Conservation (phyloP, 2,329 filamentous ascomycete genomes). For the Aspergillus bombycis region DNA sequence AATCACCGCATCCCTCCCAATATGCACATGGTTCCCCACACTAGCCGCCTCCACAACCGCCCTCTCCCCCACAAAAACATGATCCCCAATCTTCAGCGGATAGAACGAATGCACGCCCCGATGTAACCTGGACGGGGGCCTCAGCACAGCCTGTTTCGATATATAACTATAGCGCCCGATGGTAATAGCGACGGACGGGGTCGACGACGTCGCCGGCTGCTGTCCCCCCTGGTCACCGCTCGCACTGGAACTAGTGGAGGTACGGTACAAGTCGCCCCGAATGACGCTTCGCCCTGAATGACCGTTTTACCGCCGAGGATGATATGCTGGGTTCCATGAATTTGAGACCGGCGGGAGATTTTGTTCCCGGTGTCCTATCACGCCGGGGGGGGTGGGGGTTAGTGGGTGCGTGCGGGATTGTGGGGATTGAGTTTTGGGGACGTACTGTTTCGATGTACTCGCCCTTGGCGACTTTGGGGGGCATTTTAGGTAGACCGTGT, state of each 20-base stretch:
- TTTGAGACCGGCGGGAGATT: slow-evolving; percentile 86
- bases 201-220: slow-evolving; percentile 29
- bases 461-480: slow-evolving; percentile 76
- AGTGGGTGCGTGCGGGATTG: slow-evolving; percentile 12
- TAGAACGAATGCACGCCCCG: slow-evolving; percentile 69
- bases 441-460: slow-evolving; percentile 96
- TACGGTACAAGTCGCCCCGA: slow-evolving; percentile 77
- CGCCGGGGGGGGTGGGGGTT: too few species aligned
- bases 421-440: background rate
- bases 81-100: slow-evolving; percentile 89
- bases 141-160: slow-evolving; percentile 73
- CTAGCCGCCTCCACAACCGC: slow-evolving; percentile 80
- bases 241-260: slow-evolving; percentile 40
- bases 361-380: slow-evolving; percentile 96
- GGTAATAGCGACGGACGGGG: slow-evolving; percentile 63
- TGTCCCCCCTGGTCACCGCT: slow-evolving; percentile 9
- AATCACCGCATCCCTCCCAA: slow-evolving; percentile 76
- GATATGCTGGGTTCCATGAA: slow-evolving; percentile 96
- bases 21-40: slow-evolving; percentile 82
- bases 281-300: slow-evolving; percentile 95
- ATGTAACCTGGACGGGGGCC: slow-evolving; percentile 80
- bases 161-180: slow-evolving; percentile 93
- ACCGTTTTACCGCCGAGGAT: slow-evolving; percentile 95
- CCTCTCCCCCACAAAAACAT: slow-evolving; percentile 81
- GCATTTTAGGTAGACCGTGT: slow-evolving; percentile 55